These are phyloP conservation scores for Pyrenula massariospora DNA, from an alignment of 495 filamentous ascomycete species.

Conservation along the genomic window DNA sequence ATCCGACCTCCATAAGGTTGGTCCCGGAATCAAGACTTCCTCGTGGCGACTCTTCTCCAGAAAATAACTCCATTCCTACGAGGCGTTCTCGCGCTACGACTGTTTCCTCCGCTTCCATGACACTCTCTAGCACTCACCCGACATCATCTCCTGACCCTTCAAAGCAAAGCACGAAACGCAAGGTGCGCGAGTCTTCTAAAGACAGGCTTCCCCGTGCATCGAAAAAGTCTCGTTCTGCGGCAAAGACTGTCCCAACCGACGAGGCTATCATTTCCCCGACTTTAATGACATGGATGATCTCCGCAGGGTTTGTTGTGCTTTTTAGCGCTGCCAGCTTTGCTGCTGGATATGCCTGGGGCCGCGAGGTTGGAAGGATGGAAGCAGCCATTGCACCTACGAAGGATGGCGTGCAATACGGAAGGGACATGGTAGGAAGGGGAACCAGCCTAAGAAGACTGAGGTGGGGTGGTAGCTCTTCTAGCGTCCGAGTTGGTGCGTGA, in stretches of 20 bases:
- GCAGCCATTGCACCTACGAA: constrained; percentile 19
- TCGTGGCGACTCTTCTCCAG: constrained; percentile 27
- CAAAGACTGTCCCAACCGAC: constrained; percentile 7
- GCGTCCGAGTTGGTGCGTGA: background rate
- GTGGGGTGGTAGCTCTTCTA: constrained; percentile 19
- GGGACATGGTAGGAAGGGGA: constrained; percentile 25
- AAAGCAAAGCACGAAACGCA: constrained; percentile 33
- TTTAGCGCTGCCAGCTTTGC: constrained; percentile 88
- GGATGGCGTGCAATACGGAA: constrained; percentile 20
- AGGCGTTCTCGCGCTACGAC: constrained; percentile 3
- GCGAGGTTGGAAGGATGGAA: constrained; percentile 67
- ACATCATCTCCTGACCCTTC: constrained; percentile 14
- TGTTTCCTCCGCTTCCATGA: constrained; percentile 3
- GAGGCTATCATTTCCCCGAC: constrained; percentile 50
- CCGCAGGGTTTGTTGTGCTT: constrained; percentile 83
- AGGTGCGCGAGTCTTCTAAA: constrained; percentile 39
- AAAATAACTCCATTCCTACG: constrained; percentile 14
- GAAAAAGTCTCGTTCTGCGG: constrained; percentile 7
- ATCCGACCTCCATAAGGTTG: constrained; percentile 42
- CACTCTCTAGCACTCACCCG: constrained; percentile 7
- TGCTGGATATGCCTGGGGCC: constrained; percentile 81
- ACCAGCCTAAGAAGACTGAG: constrained; percentile 29
- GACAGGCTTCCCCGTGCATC: constrained; percentile 20
- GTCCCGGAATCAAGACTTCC: constrained; percentile 68
- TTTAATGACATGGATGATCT: constrained; percentile 81